phyloP scores from a whole-genome alignment of 2,329 filamentous ascomycete species.

The Leptographium radiaticola region DNA sequence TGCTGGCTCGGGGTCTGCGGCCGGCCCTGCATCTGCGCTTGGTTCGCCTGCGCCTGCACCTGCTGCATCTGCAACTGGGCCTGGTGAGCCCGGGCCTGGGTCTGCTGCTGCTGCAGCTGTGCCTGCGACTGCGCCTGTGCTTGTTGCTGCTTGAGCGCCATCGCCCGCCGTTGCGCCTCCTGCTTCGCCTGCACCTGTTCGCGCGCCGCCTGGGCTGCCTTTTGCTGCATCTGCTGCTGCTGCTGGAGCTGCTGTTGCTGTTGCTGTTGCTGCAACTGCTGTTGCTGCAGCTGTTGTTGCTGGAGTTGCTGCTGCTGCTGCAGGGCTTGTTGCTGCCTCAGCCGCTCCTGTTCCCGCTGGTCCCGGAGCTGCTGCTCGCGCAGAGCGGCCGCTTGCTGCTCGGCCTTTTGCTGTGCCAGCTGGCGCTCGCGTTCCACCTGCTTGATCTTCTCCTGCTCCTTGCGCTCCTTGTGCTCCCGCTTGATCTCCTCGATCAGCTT shows the following conservation, averaged over 20 bases:
- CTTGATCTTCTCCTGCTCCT: slow-evolving; percentile 60
- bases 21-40: slow-evolving; percentile 17
- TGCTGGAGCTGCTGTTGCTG: slow-evolving; percentile 1
- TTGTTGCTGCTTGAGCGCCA: slow-evolving; percentile 18
- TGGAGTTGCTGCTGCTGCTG: slow-evolving; percentile 10
- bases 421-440: slow-evolving; percentile 47
- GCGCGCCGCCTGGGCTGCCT: slow-evolving; percentile 22
- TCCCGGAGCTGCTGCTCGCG: slow-evolving; percentile 14
- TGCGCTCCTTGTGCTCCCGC: slow-evolving; percentile 61
- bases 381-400: slow-evolving; percentile 18
- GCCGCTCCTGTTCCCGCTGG: slow-evolving; percentile 8
- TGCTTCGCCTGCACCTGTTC: slow-evolving; percentile 26
- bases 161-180: slow-evolving; percentile 14
- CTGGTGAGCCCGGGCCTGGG: slow-evolving; percentile 3
- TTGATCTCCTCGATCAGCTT: slow-evolving; percentile 83
- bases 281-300: slow-evolving; percentile 11
- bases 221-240: slow-evolving; percentile 15
- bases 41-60: slow-evolving; percentile 28
- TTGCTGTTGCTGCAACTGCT: slow-evolving; percentile 23
- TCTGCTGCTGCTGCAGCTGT: slow-evolving; percentile 14
- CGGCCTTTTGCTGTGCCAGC: slow-evolving; percentile 35
- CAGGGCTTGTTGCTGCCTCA: slow-evolving; percentile 1
- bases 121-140: slow-evolving; percentile 23
- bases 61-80: slow-evolving; percentile 1
- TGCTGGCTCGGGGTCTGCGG: slow-evolving; percentile 15